Evolutionary conservation across 2,329 filamentous ascomycete species (phyloP).

Genomic region (Cladophialophora immunda): DNA sequence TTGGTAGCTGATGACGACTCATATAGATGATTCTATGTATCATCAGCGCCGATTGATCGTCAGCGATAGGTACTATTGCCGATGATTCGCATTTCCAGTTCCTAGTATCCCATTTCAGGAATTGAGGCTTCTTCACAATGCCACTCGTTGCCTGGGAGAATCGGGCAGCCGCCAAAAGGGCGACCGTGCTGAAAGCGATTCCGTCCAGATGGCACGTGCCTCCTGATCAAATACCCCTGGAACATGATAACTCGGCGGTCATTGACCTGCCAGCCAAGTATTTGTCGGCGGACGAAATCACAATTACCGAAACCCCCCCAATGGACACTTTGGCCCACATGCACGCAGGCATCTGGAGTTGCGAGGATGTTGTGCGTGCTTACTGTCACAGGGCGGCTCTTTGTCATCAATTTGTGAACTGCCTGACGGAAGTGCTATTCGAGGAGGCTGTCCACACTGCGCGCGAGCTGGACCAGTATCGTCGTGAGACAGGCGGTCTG

Average conservation of each 20-base stretch:
- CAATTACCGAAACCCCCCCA: slow-evolving; percentile 24
- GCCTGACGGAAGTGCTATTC: slow-evolving; percentile 44
- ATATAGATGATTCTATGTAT: neutral
- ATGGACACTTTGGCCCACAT: slow-evolving; percentile 27
- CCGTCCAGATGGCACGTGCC: slow-evolving; percentile 18
- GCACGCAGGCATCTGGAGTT: slow-evolving; percentile 27
- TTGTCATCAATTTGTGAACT: slow-evolving; percentile 41
- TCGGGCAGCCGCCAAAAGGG: slow-evolving; percentile 22
- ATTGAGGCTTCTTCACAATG: neutral
- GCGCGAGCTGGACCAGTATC: slow-evolving; percentile 39
- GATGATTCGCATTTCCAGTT: neutral
- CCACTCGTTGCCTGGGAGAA: slow-evolving; percentile 24
- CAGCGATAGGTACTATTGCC: neutral
- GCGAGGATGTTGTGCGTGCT: slow-evolving; percentile 36
- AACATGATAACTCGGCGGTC: slow-evolving; percentile 1
- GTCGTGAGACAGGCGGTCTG: slow-evolving; percentile 37
- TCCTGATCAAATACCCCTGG: slow-evolving; percentile 6
- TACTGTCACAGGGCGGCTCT: slow-evolving; percentile 41
- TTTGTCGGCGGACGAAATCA: slow-evolving; percentile 22
- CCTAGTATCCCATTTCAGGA: neutral
- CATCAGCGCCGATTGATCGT: neutral
- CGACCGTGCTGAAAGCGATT: slow-evolving; percentile 22
- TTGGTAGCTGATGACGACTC: neutral
- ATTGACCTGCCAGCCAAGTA: slow-evolving; percentile 12
- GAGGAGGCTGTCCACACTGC: slow-evolving; percentile 40